Percentiles rank a stretch among this genome's conserved stretches.
Conservation (phyloP, 1,139 yeast genomes). For the Candida gigantensis region DNA sequence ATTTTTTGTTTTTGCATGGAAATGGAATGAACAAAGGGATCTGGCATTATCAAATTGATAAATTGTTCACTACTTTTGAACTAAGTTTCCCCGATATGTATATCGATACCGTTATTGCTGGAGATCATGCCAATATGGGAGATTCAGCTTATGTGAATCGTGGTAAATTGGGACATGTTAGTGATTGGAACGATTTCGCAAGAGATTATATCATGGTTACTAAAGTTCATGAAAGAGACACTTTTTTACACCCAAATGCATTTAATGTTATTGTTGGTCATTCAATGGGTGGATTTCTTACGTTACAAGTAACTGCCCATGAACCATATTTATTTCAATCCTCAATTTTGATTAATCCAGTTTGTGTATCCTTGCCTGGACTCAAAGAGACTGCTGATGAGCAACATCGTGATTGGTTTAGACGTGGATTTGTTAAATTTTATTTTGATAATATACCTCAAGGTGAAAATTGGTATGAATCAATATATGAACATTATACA, state of each 20-base stretch:
- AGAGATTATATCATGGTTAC: slow-evolving; percentile 56
- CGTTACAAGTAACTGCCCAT: slow-evolving; percentile 48
- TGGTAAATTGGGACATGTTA: slow-evolving; percentile 53
- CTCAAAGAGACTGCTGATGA: slow-evolving; percentile 16
- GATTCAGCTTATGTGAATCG: slow-evolving; percentile 60
- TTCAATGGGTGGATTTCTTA: slow-evolving; percentile 67
- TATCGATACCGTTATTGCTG: slow-evolving; percentile 41
- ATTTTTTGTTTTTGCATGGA: slow-evolving; percentile 65
- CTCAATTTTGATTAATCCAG: slow-evolving; percentile 63
- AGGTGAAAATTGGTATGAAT: slow-evolving; percentile 27
- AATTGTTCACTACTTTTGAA: slow-evolving; percentile 27
- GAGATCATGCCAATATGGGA: slow-evolving; percentile 65
- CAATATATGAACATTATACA: slow-evolving; percentile 44
- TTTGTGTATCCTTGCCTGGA: slow-evolving; percentile 26
- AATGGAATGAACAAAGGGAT: slow-evolving; percentile 67
- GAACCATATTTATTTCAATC: slow-evolving; percentile 61
- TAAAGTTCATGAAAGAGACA: slow-evolving; percentile 31
- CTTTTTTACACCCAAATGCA: slow-evolving; percentile 25
- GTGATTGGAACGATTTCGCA: slow-evolving; percentile 66
- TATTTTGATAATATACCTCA: slow-evolving; percentile 14
- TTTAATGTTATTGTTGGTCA: slow-evolving; percentile 63
- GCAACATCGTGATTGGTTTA: slow-evolving; percentile 22
- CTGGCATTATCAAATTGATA: slow-evolving; percentile 61
- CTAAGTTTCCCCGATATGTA: slow-evolving; percentile 23
- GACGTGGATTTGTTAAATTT: slow-evolving; percentile 23